These are phyloP conservation scores for Nakazawaea anatomiae DNA, from an alignment of 805 yeast species.

Conservation along the genomic window DNA sequence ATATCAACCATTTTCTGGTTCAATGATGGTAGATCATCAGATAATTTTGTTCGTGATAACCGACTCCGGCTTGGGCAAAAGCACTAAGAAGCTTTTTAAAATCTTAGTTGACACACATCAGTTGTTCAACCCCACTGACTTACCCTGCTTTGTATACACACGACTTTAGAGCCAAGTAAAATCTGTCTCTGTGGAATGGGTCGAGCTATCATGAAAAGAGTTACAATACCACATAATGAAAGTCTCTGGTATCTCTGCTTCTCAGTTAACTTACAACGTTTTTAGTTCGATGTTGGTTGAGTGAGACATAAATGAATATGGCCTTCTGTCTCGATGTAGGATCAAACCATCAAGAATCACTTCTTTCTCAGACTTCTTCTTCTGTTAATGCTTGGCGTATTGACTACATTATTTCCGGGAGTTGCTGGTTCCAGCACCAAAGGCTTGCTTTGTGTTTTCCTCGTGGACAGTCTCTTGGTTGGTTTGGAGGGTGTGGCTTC, in stretches of 20 bases:
- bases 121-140: neutral
- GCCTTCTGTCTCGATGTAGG: too few species aligned
- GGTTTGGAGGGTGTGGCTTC: conserved; percentile 10
- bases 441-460: neutral
- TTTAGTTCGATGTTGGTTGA: too few species aligned
- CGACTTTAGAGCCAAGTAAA: neutral
- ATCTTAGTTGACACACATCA: too few species aligned
- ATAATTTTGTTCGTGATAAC: too few species aligned
- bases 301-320: too few species aligned
- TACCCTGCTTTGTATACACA: neutral
- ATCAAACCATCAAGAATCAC: neutral
- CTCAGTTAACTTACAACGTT: too few species aligned
- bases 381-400: conserved; percentile 6
- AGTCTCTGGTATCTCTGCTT: too few species aligned
- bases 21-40: too few species aligned
- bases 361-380: conserved; percentile 10
- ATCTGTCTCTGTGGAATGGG: neutral
- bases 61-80: too few species aligned
- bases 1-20: too few species aligned
- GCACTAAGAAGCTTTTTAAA: too few species aligned
- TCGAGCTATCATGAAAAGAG: neutral
- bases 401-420: neutral
- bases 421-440: conserved; percentile 1
- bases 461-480: conserved; percentile 3
- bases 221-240: neutral